phyloP scores from a whole-genome alignment of 352 stramenopile genomes.

The Pythium diclinum region DNA sequence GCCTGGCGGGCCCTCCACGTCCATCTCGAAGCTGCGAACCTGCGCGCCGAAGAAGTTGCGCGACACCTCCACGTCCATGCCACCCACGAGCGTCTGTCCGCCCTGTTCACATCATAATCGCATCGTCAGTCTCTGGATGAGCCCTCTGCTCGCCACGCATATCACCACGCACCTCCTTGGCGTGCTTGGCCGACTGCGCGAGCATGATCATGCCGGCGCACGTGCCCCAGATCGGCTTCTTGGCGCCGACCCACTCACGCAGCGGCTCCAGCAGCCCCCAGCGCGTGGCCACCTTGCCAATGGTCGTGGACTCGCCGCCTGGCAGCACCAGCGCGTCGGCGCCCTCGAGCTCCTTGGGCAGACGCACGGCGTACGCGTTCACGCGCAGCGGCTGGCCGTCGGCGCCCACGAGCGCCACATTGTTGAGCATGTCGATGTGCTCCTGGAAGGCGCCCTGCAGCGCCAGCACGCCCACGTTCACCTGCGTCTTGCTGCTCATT shows the following conservation, averaged over 20 bases:
- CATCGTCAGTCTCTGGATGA: neutral
- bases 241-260: slow-evolving; percentile 68
- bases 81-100: slow-evolving; percentile 92
- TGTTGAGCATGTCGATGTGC: slow-evolving; percentile 85
- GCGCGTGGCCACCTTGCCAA: slow-evolving; percentile 88
- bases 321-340: slow-evolving; percentile 93
- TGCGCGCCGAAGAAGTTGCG: slow-evolving; percentile 97
- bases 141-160: too few species aligned
- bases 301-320: slow-evolving; percentile 95
- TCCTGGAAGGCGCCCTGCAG: slow-evolving; percentile 91
- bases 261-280: slow-evolving; percentile 78
- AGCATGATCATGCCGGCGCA: slow-evolving; percentile 98
- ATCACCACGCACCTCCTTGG: slow-evolving; percentile 82
- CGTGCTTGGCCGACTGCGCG: slow-evolving; percentile 72
- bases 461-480: slow-evolving; percentile 83
- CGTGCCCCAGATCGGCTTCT: slow-evolving; percentile 93
- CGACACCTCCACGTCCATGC: slow-evolving; percentile 94
- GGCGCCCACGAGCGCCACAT: slow-evolving; percentile 28
- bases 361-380: slow-evolving; percentile 65
- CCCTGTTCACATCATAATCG: slow-evolving; percentile 36
- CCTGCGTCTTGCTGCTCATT: slow-evolving; percentile 11
- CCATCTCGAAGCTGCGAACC: slow-evolving; percentile 79
- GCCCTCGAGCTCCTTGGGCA: slow-evolving; percentile 71
- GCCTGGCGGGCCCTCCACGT: slow-evolving; percentile 51
- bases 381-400: slow-evolving; percentile 37